Base-by-base conservation (phyloP, 148 eudicot species). In the Amaranthus cruentus region DNA sequence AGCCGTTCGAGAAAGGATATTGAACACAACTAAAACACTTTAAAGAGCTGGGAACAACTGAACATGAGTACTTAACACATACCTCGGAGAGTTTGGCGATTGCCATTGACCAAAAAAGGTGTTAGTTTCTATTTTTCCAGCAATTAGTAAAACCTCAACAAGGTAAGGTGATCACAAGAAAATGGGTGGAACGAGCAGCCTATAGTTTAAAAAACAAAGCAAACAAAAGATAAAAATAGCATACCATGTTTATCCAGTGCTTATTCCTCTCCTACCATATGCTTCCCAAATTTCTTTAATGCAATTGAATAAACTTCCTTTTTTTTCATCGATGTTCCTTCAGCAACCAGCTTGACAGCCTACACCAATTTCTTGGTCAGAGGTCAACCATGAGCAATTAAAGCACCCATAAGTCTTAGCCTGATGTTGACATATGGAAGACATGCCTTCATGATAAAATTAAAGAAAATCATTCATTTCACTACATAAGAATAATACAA, bases 321-420 rank as follows among this genome's bases (percentile, higher is more conserved):
- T 76, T 86, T 84, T 79, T 82, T 90, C 84, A 86, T 81, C 42
- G 97, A 92, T 55, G 89, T 78, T 65, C 85, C 91, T 70, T 85
- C 85, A 56, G 97, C 93, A 73, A 95, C 99, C 87, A 95, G 71
- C 79, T 95, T 95, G 79, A 95, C 93, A 67, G 99, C 99, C 98
- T 92, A 73, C 48, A 81, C 47, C 11, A 66, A 78, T 58, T 55
- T 9, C 65, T 49, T 15, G 43, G 49, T 9, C 57, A 72, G 70
- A 60, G 76, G 75, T 44, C 58, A 60, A 59, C n/a, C n/a, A 55
- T 10, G 7, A 2, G 4, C 42, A 61, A 64, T n/a, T 38, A 6
- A n/a, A n/a, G 6, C 49, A 48, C 15, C 12, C 4, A 12, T 1
- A 57, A 46, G n/a, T 50, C 12, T 51, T 11, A 9, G 9, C 53